Conservation (phyloP, 1,139 yeast genomes). For the Yamadazyma kanchanaburiensis region DNA sequence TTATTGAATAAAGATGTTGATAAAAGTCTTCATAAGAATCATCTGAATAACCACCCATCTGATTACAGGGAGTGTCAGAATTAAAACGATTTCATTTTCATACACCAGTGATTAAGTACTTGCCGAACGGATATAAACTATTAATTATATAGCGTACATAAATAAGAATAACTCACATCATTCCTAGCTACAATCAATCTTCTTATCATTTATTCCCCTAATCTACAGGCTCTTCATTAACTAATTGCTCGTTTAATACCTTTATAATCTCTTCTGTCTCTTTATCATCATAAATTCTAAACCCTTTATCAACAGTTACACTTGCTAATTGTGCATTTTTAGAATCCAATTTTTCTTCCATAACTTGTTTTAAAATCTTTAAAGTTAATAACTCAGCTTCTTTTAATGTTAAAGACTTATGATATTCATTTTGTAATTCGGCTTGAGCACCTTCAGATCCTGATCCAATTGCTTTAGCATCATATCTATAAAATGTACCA, state of each 20-base stretch:
- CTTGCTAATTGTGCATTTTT: slow-evolving; percentile 94
- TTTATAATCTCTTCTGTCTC: slow-evolving; percentile 81
- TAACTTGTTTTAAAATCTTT: slow-evolving; percentile 92
- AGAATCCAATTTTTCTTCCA: slow-evolving; percentile 98
- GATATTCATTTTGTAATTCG: slow-evolving; percentile 95
- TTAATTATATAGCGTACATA: too few relatives aligned
- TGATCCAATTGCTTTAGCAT: slow-evolving; percentile 98
- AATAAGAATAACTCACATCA: too few relatives aligned
- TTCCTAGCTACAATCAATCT: too few relatives aligned
- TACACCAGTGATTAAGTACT: too few relatives aligned
- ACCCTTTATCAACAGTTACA: slow-evolving; percentile 84
- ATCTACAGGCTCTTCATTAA: slow-evolving; percentile 26
- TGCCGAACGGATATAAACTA: too few relatives aligned
- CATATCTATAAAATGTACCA: slow-evolving; percentile 95
- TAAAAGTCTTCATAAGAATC: too few relatives aligned
- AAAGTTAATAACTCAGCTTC: slow-evolving; percentile 92
- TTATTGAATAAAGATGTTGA: too few relatives aligned
- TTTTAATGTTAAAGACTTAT: slow-evolving; percentile 84
- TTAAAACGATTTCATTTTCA: too few relatives aligned
- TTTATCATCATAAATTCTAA: slow-evolving; percentile 79
- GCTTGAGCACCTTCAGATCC: slow-evolving; percentile 99
- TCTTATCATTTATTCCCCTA: too few relatives aligned
- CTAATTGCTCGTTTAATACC: slow-evolving; percentile 67
- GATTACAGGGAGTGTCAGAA: too few relatives aligned
- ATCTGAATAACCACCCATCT: too few relatives aligned